Base-by-base conservation (phyloP, 495 filamentous ascomycete species). In the Xylaria sp. region DNA sequence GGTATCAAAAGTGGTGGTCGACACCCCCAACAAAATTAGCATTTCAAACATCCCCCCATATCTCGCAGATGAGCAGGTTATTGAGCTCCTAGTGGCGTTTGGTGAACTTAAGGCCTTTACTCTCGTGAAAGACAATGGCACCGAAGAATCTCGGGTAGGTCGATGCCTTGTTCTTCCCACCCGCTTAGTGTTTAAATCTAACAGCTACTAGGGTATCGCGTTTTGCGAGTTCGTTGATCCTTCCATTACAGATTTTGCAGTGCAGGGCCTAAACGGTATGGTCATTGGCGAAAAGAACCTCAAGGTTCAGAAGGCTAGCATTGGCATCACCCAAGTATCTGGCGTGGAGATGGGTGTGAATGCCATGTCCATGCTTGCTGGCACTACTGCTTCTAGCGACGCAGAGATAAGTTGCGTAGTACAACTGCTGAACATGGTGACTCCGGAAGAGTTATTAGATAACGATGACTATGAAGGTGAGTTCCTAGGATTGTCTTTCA, bases 291-390 rank as follows among this genome's bases (percentile, higher is more conserved):
- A 97, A 70, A 90, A 91, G 69, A 87, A 90, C 73, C 89, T 99
- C 58, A 94, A 92, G 82, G 93, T 97, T 37, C 83, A 89, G 70
- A 92, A 93, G 75, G 96, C 96, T 66, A 97, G 93, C 82, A 92
- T 98, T 72, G 96, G 96, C 68, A 90, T 92, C 73, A 95, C 93
- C 33, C 96, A 99, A 79, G 94, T 93, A 14, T 84, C 93, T 62
- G 93, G 94, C 53, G 85, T 96, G 21, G 96, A 98, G 74, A 95
- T 97, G 91, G 91, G 95, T 33, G 95, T 98, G 71, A 97, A 97
- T 72, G 97, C 95, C 72, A 98, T 99, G 93, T 96, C 94, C 37
- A 95, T 98, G 93, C 94, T 99, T 77, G 96, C 96, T 41, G 94
- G 95, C 55, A 97, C 95, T 44, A 95, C 93, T 9, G 75, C 75